phyloP scores from a whole-genome alignment of 176 grass and related monocot species.

The Hordeum marinum region DNA sequence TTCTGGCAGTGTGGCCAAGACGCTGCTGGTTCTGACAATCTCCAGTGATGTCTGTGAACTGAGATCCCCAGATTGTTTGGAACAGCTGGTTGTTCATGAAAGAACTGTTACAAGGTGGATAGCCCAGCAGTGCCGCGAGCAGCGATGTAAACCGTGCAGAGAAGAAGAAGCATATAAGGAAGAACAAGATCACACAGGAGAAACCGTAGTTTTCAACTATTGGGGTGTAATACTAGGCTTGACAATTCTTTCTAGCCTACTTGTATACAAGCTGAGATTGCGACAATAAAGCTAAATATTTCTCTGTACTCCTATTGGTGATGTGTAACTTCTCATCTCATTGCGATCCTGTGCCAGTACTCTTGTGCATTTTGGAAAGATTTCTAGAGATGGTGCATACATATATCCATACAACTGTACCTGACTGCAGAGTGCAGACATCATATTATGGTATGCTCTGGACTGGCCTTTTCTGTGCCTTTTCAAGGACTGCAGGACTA shows the following conservation, averaged over 20 bases:
- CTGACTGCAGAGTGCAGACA: neutral
- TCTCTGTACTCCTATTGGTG: neutral
- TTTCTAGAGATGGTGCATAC: neutral
- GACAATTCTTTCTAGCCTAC: slow-evolving; percentile 20
- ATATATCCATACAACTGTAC: neutral
- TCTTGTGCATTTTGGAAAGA: neutral
- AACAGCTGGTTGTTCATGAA: slow-evolving; percentile 42
- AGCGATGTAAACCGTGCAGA: neutral
- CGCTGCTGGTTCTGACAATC: slow-evolving; percentile 50
- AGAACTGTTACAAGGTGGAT: slow-evolving; percentile 51
- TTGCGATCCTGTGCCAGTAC: neutral
- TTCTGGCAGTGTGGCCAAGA: slow-evolving; percentile 68
- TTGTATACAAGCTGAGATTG: slow-evolving; percentile 39
- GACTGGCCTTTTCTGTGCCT: neutral
- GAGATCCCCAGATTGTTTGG: slow-evolving; percentile 37
- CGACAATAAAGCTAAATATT: slow-evolving; percentile 10
- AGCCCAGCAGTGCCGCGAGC: slow-evolving; percentile 48
- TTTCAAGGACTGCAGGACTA: neutral
- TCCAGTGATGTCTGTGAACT: neutral
- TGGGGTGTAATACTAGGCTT: slow-evolving; percentile 28
- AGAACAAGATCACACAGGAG: neutral
- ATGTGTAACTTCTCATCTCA: neutral
- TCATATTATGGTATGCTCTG: neutral
- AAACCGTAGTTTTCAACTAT: neutral
- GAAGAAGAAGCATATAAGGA: neutral